phyloP scores from a whole-genome alignment of 495 filamentous ascomycete genomes.

The Aspergillus cavernicola region DNA sequence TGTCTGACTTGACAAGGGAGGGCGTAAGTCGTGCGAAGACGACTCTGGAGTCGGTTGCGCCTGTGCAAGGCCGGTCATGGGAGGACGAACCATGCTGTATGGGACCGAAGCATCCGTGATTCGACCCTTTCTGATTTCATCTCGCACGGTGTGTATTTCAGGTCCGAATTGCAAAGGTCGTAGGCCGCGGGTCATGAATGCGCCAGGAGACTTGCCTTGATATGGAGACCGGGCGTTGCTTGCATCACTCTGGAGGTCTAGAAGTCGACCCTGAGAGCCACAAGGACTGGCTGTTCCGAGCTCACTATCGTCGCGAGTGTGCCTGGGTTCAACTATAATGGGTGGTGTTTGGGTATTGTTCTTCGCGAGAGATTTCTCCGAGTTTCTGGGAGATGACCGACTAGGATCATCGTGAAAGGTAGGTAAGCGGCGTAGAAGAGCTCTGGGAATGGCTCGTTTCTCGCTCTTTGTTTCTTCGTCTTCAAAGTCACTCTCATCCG shows the following conservation, averaged over 20 bases:
- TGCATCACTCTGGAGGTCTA: constrained; percentile 9
- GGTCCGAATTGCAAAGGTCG: constrained; percentile 24
- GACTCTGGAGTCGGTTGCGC: constrained; percentile 35
- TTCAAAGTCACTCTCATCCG: constrained; percentile 44
- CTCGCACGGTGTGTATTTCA: constrained; percentile 24
- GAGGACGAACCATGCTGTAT: constrained; percentile 35
- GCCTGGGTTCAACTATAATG: constrained; percentile 46
- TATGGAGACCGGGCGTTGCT: constrained; percentile 14
- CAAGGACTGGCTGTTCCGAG: constrained; percentile 19
- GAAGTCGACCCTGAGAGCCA: constrained; percentile 13
- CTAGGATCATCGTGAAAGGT: constrained; percentile 33
- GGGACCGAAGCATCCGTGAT: constrained; percentile 32
- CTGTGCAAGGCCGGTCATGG: constrained; percentile 46
- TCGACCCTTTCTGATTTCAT: constrained; percentile 21
- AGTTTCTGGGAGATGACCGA: constrained; percentile 28
- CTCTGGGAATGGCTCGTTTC: constrained; percentile 26
- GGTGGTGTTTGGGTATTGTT: constrained; percentile 42
- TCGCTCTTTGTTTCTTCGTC: constrained; percentile 32
- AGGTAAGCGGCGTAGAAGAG: constrained; percentile 31
- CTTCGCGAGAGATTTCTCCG: constrained; percentile 31
- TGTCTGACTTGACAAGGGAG: constrained; percentile 24
- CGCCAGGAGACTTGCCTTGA: constrained; percentile 10
- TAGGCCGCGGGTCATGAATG: constrained; percentile 4
- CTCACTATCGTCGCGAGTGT: constrained; percentile 19
- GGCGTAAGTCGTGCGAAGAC: constrained; percentile 18